Evolutionary conservation across 768 basidiomycete genomes (phyloP).

Genomic region (Sporobolomyces roseus): DNA sequence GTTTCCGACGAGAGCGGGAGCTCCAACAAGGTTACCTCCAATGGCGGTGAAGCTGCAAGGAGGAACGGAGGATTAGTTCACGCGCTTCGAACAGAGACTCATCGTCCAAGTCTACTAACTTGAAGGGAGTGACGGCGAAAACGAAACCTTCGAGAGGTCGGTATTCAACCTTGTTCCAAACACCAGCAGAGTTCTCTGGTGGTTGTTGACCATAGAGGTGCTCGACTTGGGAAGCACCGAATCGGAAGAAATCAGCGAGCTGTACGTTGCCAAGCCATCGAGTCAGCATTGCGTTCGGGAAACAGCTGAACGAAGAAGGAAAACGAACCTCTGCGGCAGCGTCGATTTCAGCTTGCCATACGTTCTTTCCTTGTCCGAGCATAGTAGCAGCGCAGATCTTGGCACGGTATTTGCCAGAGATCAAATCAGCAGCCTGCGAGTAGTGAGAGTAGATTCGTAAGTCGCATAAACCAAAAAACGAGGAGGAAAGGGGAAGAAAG

Average conservation of each 20-base stretch:
- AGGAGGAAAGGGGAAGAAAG: background rate
- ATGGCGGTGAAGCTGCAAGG: conserved; percentile 76
- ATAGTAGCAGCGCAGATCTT: conserved; percentile 94
- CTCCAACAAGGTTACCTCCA: conserved; percentile 83
- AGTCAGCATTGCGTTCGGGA: background rate
- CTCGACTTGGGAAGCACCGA: conserved; percentile 94
- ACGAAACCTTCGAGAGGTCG: conserved; percentile 98
- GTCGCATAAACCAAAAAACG: background rate
- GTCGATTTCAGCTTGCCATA: conserved; percentile 99
- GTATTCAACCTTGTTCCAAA: conserved; percentile 97
- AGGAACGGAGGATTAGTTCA: background rate
- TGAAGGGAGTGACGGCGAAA: conserved; percentile 95
- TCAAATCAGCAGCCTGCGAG: conserved; percentile 89
- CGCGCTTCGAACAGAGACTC: no score
- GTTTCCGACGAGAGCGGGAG: conserved; percentile 90
- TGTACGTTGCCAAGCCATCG: conserved; percentile 44
- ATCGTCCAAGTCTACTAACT: no score
- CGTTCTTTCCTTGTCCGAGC: conserved; percentile 97
- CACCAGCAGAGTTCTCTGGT: conserved; percentile 71
- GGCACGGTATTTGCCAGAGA: conserved; percentile 92
- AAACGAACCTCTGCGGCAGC: conserved; percentile 83
- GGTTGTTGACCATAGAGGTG: conserved; percentile 91
- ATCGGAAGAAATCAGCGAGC: conserved; percentile 91
- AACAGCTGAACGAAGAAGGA: background rate
- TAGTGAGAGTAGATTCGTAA: no score